Evolutionary conservation across 2,329 filamentous ascomycete species (phyloP).

Genomic region (Alternaria incomplexa): DNA sequence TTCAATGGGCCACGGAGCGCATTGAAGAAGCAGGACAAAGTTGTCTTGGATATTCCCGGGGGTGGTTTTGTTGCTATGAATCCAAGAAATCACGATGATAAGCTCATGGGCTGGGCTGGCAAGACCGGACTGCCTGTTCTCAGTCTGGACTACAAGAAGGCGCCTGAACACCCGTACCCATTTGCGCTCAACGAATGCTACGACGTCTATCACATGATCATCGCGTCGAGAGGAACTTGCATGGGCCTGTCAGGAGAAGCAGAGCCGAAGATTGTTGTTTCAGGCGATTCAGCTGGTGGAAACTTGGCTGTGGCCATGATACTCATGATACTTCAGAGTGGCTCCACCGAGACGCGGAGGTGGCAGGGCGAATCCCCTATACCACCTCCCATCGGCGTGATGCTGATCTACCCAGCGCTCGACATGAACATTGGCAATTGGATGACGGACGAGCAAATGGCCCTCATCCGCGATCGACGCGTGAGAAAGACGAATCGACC

Average conservation of each 20-base stretch:
- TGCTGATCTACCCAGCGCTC: slow-evolving; percentile 86
- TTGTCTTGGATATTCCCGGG: slow-evolving; percentile 89
- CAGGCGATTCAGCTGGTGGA: slow-evolving; percentile 82
- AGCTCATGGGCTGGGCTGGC: slow-evolving; percentile 88
- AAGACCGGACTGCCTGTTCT: slow-evolving; percentile 87
- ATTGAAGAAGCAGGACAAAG: slow-evolving; percentile 74
- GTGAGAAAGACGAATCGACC: slow-evolving; percentile 78
- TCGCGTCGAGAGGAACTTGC: slow-evolving; percentile 74
- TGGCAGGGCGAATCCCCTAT: slow-evolving; percentile 62
- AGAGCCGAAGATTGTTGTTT: slow-evolving; percentile 72
- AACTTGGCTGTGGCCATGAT: slow-evolving; percentile 81
- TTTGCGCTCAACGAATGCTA: slow-evolving; percentile 88
- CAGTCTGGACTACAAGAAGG: slow-evolving; percentile 89
- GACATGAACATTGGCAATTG: slow-evolving; percentile 99
- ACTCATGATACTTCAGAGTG: slow-evolving; percentile 86
- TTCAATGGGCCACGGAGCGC: slow-evolving; percentile 86
- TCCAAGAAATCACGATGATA: slow-evolving; percentile 92
- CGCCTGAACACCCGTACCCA: slow-evolving; percentile 83
- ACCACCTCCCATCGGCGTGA: slow-evolving; percentile 80
- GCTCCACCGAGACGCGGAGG: slow-evolving; percentile 61
- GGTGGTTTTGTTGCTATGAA: slow-evolving; percentile 98
- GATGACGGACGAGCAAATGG: slow-evolving; percentile 99
- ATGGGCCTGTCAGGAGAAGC: slow-evolving; percentile 73
- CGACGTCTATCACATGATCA: slow-evolving; percentile 78
- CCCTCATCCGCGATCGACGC: slow-evolving; percentile 82